Evolutionary conservation across 495 filamentous ascomycete genomes (phyloP), one percentile per base, ranked within the genome.

Genomic region (Aspergillus sclerotiicarbonarius): DNA sequence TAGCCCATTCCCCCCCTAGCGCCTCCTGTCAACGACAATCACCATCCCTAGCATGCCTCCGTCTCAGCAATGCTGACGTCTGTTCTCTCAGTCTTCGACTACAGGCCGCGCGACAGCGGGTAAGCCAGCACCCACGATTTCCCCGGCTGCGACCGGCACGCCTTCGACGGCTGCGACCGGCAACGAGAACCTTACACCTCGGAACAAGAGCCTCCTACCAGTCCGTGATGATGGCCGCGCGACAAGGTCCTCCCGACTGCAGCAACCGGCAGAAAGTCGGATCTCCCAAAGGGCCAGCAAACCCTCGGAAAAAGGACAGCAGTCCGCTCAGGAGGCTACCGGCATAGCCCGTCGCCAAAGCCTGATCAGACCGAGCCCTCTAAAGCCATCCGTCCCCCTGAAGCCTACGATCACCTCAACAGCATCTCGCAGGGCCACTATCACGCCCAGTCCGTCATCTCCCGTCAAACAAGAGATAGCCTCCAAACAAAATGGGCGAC

Each of bases 261-360:
- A 51, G 9, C 57, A 55, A 25, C 62, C 47, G 13, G 54, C 54
- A 21, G 32, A 48, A 12, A 44, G 30, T 21, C 56, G 60, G 29
- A 33, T 54, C 4, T 25, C 54, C 3, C 57, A 59, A 35, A 57
- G 57, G 19, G 37, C 29, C 8, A 54, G 4, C 39, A 59, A 51
- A 18, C 48, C 35, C 19, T 12, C 32, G 13, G 49, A 41, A 13
- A 58, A 62, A 21, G 46, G 21, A 13, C 54, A 60, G 13, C 61
- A 52, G 15, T 37, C 51, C 8, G 41, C 50, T n/a, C 35, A 49
- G 16, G 57, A 57, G 30, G 25, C 45, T 6, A 61, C 53, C 12
- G 35, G 60, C 19, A 35, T 48, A 18, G 53, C 25, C 31, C 72
- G 73, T 47, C 72, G 73, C 18, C 70, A 74, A 55, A 75, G 72